Base-by-base conservation (phyloP, 192 early-diverging fungal species). In the Piromyces sp. region DNA sequence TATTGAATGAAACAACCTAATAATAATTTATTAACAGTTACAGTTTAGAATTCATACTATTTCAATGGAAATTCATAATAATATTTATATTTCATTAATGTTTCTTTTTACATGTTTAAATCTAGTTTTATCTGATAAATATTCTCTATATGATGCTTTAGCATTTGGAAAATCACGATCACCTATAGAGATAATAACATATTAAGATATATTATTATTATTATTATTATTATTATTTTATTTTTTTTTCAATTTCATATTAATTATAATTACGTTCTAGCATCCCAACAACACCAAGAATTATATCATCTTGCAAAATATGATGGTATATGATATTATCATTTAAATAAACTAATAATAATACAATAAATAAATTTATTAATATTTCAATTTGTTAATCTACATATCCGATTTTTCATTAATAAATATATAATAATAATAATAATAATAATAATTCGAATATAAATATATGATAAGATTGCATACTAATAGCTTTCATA, bases 341-440 rank as follows among this genome's bases (percentile, higher is more conserved):
- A 83, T 95, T 96, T 79, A 97, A 87, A 80, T 93, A 87, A 5
- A 97, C 91, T 90, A n/a, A n/a, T n/a, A n/a, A n/a, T n/a, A n/a
- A n/a, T n/a, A n/a, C n/a, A n/a, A n/a, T n/a, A n/a, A n/a, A n/a
- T n/a, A n/a, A n/a, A n/a, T n/a, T n/a, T n/a, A n/a, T n/a, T n/a
- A n/a, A n/a, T n/a, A n/a, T n/a, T n/a, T n/a, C n/a, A n/a, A n/a
- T n/a, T n/a, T n/a, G n/a, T n/a, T n/a, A n/a, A n/a, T n/a, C n/a
- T n/a, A n/a, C n/a, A n/a, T n/a, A n/a, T n/a, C n/a, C n/a, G n/a
- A n/a, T n/a, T n/a, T n/a, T n/a, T n/a, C n/a, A n/a, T n/a, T n/a
- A n/a, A n/a, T 29, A 79, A n/a, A 79, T 15, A 13, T 15, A 14
- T 22, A 29, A 81, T 1, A 80, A 22, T 33, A 82, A 58, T 15